These are phyloP conservation scores for Jamesozyma rosinii DNA, from an alignment of 805 yeast genomes.

Conservation along the genomic window DNA sequence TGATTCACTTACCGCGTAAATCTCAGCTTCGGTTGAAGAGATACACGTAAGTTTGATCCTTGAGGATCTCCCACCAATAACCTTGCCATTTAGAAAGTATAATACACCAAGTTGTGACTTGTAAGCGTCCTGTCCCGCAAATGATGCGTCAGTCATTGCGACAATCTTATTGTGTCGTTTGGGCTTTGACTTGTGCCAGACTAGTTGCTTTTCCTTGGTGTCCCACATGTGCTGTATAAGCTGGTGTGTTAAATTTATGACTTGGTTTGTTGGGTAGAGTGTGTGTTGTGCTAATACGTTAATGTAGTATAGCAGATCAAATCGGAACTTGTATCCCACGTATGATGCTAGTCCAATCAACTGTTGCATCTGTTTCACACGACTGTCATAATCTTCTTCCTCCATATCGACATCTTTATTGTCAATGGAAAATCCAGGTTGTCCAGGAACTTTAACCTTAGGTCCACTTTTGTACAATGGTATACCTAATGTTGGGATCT, in stretches of 20 bases:
- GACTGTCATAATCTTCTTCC: conserved; percentile 1
- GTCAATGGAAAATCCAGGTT: conserved; percentile 7
- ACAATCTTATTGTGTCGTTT: background rate
- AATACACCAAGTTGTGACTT: conserved; percentile 5
- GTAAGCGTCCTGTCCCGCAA: conserved; percentile 1
- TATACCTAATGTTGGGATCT: conserved; percentile 4
- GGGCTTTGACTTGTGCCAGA: conserved; percentile 3
- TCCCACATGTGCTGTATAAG: conserved; percentile 6
- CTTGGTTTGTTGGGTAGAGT: conserved; percentile 5
- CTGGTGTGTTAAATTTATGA: background rate
- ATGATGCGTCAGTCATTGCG: conserved; percentile 4
- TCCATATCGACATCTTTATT: conserved; percentile 1
- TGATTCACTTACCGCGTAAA: background rate
- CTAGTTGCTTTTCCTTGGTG: conserved; percentile 3
- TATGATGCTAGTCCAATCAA: conserved; percentile 10
- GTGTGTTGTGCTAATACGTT: conserved; percentile 3
- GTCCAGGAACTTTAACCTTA: conserved; percentile 6
- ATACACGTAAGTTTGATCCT: background rate
- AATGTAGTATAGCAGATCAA: background rate
- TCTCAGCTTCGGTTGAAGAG: conserved; percentile 3
- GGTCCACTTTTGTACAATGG: conserved; percentile 1
- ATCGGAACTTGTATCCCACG: conserved; percentile 10
- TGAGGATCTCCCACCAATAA: conserved; percentile 2
- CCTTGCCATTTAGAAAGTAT: background rate
- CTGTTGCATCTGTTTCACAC: conserved; percentile 8